Conservation (phyloP, 2,329 filamentous ascomycete genomes). For the Diaporthe sp. region DNA sequence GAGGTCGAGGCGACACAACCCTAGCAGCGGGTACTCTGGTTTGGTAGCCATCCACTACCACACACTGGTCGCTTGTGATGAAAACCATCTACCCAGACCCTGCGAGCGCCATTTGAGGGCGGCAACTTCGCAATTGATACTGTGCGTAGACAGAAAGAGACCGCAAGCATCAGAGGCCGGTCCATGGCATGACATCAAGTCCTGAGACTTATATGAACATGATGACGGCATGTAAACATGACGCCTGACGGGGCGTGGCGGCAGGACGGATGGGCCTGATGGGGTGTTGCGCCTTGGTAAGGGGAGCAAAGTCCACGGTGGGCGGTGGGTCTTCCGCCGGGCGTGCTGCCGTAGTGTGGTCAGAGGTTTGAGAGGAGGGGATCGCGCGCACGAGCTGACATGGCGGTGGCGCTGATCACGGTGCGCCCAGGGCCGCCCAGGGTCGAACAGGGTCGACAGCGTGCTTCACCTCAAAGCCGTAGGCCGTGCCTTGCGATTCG, state of each 20-base stretch:
- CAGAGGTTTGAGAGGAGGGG: constrained; percentile 23
- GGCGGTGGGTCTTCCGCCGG: constrained; percentile 1
- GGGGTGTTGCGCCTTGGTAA: constrained; percentile 12
- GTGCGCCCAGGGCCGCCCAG: neutral
- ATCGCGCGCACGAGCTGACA: constrained; percentile 30
- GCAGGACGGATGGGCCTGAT: constrained; percentile 27
- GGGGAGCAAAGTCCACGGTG: constrained; percentile 13
- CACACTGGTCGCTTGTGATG: constrained; percentile 19
- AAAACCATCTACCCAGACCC: neutral
- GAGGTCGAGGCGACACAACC: constrained; percentile 12
- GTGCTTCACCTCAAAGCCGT: neutral
- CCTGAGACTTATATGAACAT: constrained; percentile 1
- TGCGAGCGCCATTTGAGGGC: neutral
- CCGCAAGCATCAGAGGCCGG: neutral
- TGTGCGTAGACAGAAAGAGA: constrained; percentile 4
- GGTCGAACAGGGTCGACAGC: neutral
- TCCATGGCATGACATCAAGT: constrained; percentile 29
- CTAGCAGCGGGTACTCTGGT: constrained; percentile 8
- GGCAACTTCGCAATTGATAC: neutral
- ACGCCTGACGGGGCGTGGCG: constrained; percentile 21
- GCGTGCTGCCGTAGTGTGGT: constrained; percentile 17
- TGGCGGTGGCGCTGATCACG: constrained; percentile 30
- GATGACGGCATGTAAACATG: constrained; percentile 33
- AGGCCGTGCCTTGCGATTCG: constrained; percentile 11
- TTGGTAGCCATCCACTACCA: neutral